Base-by-base conservation (phyloP, 140 eudicot genomes). In the Ambrosia hybrid region DNA sequence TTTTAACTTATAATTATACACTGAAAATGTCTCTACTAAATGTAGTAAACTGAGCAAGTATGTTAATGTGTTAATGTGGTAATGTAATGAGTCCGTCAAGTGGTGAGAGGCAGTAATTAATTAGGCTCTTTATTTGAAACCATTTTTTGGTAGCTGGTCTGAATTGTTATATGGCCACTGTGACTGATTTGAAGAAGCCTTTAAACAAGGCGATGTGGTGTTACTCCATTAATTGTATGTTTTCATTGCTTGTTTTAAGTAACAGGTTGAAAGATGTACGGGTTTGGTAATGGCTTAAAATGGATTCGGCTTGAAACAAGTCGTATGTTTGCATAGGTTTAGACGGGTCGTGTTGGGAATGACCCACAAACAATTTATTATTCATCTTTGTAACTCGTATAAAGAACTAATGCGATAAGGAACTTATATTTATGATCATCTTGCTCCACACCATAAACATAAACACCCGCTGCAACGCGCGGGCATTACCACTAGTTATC, bases 101-200 rank as follows among this genome's bases (percentile, higher is more conserved):
- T 30, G 34, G 34, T 30, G 34, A 30, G 49, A 39, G 53, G 21
- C 11, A 45, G 55, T 77, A 14, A 56, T 57, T 10, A 15, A 37
- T 70, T 79, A 93, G 99, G 97, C 90, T 73, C 99, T 94, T 84
- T 77, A 81, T 94, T 4, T 84, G 92, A 77, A 90, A 90, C 81
- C 99, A 90, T 83, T 82, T 88, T 67, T 80, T 94, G 71, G 97
- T 90, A 16, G 96, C 97, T 75, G 97, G 97, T 72, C 77, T 90
- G 72, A 90, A 94, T 77, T 97, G 97, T 53, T 90, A 90, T 67
- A 68, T 90, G 92, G 97, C 96, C 51, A 94, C 99, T 37, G 87
- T 86, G 14, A 94, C 87, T 57, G 90, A 90, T 80, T 74, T 94
- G 65, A 90, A 90, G 80, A 84, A 81, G 64, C 91, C 96, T 17